Evolutionary conservation across 352 stramenopile species (phyloP).

Genomic region (Hyaloperonospora brassicae): DNA sequence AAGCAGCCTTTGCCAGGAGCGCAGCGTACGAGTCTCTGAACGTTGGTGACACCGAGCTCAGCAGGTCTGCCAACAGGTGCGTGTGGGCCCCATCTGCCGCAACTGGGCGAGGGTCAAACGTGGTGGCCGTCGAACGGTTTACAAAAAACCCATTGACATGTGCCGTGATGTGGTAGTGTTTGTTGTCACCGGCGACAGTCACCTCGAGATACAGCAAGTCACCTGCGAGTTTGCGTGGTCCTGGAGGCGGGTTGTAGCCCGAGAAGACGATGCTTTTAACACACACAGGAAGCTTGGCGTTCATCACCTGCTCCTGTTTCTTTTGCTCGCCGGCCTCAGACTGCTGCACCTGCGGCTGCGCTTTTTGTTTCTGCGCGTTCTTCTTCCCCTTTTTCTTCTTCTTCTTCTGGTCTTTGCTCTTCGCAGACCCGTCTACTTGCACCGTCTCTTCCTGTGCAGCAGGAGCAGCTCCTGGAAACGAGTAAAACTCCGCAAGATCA

Average conservation of each 20-base stretch:
- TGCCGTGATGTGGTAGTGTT: constrained; percentile 80
- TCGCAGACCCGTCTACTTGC: constrained; percentile 21
- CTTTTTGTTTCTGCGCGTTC: constrained; percentile 27
- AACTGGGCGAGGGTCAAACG: constrained; percentile 78
- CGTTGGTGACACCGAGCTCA: constrained; percentile 54
- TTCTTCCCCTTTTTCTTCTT: constrained; percentile 39
- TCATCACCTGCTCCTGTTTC: constrained; percentile 29
- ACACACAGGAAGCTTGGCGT: constrained; percentile 71
- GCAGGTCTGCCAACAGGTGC: constrained; percentile 78
- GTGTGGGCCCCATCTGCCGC: constrained; percentile 28
- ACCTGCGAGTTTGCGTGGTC: constrained; percentile 83
- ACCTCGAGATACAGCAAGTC: constrained; percentile 94
- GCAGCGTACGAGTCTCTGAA: constrained; percentile 69
- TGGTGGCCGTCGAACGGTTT: constrained; percentile 71
- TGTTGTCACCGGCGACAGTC: constrained; percentile 50
- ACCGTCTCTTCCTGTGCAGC: constrained; percentile 11
- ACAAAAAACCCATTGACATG: constrained; percentile 91
- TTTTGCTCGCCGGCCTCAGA: constrained; percentile 26
- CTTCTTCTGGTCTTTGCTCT: constrained; percentile 34
- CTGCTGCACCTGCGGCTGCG: constrained; percentile 21
- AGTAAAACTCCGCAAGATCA: constrained; percentile 67
- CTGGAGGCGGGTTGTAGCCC: constrained; percentile 92
- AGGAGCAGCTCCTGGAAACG: constrained; percentile 21
- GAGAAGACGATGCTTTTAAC: constrained; percentile 89
- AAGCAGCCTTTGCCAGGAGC: constrained; percentile 73